These are phyloP conservation scores for Pseudogymnoascus sp. DNA, from an alignment of 2,329 filamentous ascomycete genomes.

Conservation along the genomic window DNA sequence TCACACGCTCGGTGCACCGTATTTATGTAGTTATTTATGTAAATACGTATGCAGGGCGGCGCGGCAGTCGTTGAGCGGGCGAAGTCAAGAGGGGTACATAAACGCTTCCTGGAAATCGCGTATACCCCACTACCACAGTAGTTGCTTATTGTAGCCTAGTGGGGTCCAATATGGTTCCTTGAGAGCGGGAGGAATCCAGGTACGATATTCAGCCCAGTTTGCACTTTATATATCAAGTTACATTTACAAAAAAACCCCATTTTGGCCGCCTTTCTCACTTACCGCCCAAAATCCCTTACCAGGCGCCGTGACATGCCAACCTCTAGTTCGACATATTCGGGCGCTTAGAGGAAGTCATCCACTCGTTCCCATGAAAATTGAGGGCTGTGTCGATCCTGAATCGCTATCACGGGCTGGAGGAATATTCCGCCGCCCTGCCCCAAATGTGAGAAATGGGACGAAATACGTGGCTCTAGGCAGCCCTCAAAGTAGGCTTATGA, in stretches of 20 bases:
- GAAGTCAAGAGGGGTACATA: conserved; percentile 5
- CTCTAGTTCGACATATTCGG: neutral
- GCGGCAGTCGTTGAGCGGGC: neutral
- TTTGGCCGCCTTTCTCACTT: neutral
- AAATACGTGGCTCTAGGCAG: neutral
- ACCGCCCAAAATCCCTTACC: neutral
- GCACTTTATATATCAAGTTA: neutral
- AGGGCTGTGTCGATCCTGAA: neutral
- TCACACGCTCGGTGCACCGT: neutral
- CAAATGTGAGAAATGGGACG: neutral
- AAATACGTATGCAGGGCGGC: conserved; percentile 2
- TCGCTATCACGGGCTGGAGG: neutral
- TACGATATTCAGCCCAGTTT: neutral
- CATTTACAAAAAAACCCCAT: neutral
- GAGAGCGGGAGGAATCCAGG: neutral
- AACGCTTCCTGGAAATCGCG: neutral
- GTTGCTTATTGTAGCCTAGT: neutral
- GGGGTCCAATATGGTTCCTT: neutral
- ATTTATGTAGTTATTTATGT: neutral
- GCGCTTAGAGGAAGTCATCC: neutral
- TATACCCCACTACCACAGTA: neutral
- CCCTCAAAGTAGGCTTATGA: neutral
- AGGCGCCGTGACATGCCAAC: neutral
- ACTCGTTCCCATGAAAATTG: neutral
- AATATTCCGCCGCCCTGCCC: neutral